Base-by-base conservation (phyloP, 257 asterid species). In the Forsythia viridissima region DNA sequence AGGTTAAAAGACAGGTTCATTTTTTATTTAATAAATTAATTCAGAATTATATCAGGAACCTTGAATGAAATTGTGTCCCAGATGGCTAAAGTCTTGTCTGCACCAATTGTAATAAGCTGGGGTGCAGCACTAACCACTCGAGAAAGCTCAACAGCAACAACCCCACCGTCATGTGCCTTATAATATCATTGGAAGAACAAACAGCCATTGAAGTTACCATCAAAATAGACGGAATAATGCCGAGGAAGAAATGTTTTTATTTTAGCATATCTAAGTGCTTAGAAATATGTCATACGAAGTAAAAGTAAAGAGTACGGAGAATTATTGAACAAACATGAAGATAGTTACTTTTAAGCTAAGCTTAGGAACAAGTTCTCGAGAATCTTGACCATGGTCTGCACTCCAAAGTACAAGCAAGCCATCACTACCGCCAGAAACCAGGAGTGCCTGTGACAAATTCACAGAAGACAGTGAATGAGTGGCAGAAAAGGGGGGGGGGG, bases 101-200 rank as follows among this genome's bases (percentile, higher is more conserved):
- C 97, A 77, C 99, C 99, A 85, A 96, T 96, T 70, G 99, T 96
- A 83, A 93, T 96, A 74, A 96, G 97, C 83, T 91, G 98, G 52
- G 99, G 99, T 77, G 98, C 90, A 84, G 94, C 91, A 80, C 97
- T 97, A 82, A 84, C 83, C 82, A 96, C 97, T 86, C 92, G 94
- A 81, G 98, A 92, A 82, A 93, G 98, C 90, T 96, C 98, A 79
- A 93, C 80, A 76, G 97, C 97, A 86, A 90, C 88, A 86, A 96
- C 99, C 82, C 97, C 99, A 21, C 98, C 98, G 41, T 96, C 98
- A 88, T 96, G 99, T 73, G 99, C 99, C 99, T 96, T 24, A 36
- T 74, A 86, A 76, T 72, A 78, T 80, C 79, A 82, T 72, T 76
- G 76, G 71, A 72, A 72, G 43, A 80, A 71, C 73, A 77, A 80